These are phyloP conservation scores for Massariosphaeria phaeospora DNA, from an alignment of 495 filamentous ascomycete species.

Conservation along the genomic window DNA sequence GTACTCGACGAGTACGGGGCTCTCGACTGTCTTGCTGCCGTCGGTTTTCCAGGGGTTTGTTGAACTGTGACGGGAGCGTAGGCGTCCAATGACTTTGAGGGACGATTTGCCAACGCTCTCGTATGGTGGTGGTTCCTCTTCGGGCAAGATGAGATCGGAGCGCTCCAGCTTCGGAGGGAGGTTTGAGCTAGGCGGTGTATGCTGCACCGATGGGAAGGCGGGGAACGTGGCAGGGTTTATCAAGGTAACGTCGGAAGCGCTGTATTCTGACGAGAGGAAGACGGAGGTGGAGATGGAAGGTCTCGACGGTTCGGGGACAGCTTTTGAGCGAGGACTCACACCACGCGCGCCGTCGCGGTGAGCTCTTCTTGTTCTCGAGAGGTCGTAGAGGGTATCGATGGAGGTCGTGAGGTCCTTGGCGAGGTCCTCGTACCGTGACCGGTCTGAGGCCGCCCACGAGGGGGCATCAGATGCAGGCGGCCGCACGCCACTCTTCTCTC, in stretches of 20 bases:
- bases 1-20: constrained; percentile 63
- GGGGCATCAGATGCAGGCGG: constrained; percentile 24
- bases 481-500: constrained; percentile 34
- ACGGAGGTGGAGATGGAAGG: constrained; percentile 10
- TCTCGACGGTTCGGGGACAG: constrained; percentile 38
- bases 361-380: constrained; percentile 64
- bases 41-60: constrained; percentile 41
- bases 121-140: constrained; percentile 43
- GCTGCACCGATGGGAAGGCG: background rate
- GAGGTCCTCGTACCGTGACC: constrained; percentile 60
- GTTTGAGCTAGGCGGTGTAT: constrained; percentile 4
- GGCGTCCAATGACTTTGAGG: constrained; percentile 34
- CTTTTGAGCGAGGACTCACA: constrained; percentile 45
- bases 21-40: constrained; percentile 35
- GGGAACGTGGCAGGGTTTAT: constrained; percentile 28
- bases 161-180: constrained; percentile 37
- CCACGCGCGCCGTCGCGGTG: constrained; percentile 30
- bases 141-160: constrained; percentile 35
- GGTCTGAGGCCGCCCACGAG: constrained; percentile 53
- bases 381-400: constrained; percentile 84
- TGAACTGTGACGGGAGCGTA: constrained; percentile 37
- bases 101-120: constrained; percentile 36
- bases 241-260: constrained; percentile 31
- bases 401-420: constrained; percentile 73
- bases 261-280: constrained; percentile 31